These are phyloP conservation scores for Macrolepiota dolichaula DNA, from an alignment of 768 basidiomycete species.

Conservation along the genomic window DNA sequence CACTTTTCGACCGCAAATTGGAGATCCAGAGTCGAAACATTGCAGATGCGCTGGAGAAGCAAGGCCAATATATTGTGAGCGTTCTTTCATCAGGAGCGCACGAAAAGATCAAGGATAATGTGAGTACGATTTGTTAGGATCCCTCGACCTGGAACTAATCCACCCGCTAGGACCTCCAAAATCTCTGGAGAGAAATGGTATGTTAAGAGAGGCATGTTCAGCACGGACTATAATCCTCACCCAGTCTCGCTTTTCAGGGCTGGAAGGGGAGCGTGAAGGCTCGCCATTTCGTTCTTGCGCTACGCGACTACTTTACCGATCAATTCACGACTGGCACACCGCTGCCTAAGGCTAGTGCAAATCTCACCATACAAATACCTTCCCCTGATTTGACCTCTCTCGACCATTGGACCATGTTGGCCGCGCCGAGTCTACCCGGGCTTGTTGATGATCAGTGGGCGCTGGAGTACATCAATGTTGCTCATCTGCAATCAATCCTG, in stretches of 20 bases:
- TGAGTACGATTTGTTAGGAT: conserved; percentile 15
- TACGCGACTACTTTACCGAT: conserved; percentile 35
- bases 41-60: conserved; percentile 11
- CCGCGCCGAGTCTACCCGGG: conserved; percentile 11
- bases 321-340: conserved; percentile 4
- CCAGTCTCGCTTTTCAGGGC: conserved; percentile 23
- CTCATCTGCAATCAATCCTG: conserved; percentile 27
- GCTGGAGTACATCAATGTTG: conserved; percentile 27
- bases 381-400: neutral
- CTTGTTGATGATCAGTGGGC: conserved; percentile 26
- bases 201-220: neutral
- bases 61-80: neutral
- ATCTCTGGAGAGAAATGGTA: conserved; percentile 14
- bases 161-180: conserved; percentile 5
- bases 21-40: conserved; percentile 35
- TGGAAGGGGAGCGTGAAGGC: conserved; percentile 55
- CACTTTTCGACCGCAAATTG: conserved; percentile 43
- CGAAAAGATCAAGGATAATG: conserved; percentile 38
- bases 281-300: conserved; percentile 43
- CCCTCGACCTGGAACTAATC: neutral
- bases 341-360: neutral
- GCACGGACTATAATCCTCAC: neutral
- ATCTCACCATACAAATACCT: neutral
- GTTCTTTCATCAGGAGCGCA: conserved; percentile 32
- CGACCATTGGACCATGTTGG: neutral